Conservation (phyloP, 768 basidiomycete species). For the Kwoniella europaea region DNA sequence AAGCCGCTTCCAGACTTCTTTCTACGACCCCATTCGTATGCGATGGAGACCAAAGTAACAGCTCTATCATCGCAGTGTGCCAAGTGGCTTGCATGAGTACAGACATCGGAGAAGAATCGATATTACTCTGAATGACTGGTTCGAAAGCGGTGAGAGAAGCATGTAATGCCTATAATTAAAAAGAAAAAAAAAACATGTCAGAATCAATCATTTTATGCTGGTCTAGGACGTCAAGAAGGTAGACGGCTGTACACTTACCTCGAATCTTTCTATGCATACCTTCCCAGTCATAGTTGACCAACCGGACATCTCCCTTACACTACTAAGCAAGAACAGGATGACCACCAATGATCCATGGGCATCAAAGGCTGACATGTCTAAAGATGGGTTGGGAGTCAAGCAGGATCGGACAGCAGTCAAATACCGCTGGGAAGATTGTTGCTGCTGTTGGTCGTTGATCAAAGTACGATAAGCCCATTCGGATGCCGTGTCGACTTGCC, state of each 20-base stretch:
- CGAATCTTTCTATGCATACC: conserved; percentile 37
- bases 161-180: conserved; percentile 2
- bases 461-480: conserved; percentile 42
- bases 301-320: conserved; percentile 46
- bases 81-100: conserved; percentile 29
- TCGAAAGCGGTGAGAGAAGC: conserved; percentile 14
- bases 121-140: conserved; percentile 1
- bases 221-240: no score
- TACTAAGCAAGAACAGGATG: conserved; percentile 35
- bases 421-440: conserved; percentile 22
- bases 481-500: conserved; percentile 16
- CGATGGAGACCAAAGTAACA: conserved; percentile 41
- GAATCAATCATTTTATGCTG: neutral
- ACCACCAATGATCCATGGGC: conserved; percentile 24
- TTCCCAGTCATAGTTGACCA: conserved; percentile 49
- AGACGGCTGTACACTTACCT: conserved; percentile 29
- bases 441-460: neutral
- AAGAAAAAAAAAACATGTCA: neutral
- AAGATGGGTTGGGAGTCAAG: neutral
- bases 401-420: conserved; percentile 28
- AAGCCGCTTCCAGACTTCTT: conserved; percentile 39
- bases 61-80: conserved; percentile 44
- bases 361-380: conserved; percentile 4
- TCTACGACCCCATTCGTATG: conserved; percentile 50
- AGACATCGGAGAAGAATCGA: neutral